Evolutionary conservation across 2,329 filamentous ascomycete species (phyloP), one percentile per base, ranked within the genome.

Genomic region (Colletotrichum costaricense): DNA sequence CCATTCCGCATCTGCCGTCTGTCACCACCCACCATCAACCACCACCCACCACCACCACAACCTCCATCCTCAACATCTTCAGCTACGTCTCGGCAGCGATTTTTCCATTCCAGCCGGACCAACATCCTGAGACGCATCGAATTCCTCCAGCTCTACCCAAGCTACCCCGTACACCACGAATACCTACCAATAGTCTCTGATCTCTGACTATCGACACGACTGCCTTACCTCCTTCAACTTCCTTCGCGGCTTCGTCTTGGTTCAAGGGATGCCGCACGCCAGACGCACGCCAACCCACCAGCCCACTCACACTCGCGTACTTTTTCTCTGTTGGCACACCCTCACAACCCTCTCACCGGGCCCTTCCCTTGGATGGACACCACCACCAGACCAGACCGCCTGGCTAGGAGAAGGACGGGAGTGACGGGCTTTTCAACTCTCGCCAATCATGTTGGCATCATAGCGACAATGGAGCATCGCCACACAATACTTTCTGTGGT

Each of bases 281-380:
- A 63, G 42, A 59, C 26, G 22, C 58, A 62, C 52, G 35, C 59
- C 54, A 69, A 33, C n/a, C 28, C 69, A 38, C 52, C 69, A 71
- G 22, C 42, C 52, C n/a, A 55, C 59, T 28, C 58, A 49, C 42
- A 49, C 26, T 24, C 42, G 26, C 46, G 19, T 49, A 5, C 22
- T 63, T 49, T 54, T 55, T n/a, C 33, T 11, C 22, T 55, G 26
- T 35, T n/a, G 16, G 46, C 46, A 63, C 46, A 54, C 46, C 62
- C 46, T 26, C 38, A 19, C 38, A 42, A 42, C 16, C 16, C 42
- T 55, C 52, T 33, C 14, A 11, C 12, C n/a, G 8, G 62, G 6
- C 30, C 46, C n/a, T 52, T 63, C 33, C 24, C 42, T 35, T 26
- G n/a, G 30, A 5, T 30, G 35, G 46, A 54, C 46, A 63, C 59